Conservation (phyloP, 768 basidiomycete species). For the Kwoniella europaea region DNA sequence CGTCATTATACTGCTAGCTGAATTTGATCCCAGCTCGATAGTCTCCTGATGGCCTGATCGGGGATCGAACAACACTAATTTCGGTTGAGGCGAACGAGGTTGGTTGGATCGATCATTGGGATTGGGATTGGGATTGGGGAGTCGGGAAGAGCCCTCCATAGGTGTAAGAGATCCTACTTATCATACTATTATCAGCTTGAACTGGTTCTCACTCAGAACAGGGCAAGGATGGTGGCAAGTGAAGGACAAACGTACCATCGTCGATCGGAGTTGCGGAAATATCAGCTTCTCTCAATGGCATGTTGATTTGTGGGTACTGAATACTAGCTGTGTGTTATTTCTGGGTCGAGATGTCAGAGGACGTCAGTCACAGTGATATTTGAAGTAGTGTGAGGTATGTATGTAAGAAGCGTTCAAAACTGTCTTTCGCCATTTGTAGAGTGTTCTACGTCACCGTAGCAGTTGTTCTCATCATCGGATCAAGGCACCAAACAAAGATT, state of each 20-base stretch:
- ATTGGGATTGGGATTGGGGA: slow-evolving; percentile 8
- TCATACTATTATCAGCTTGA: neutral
- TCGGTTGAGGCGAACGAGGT: slow-evolving; percentile 21
- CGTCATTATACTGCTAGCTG: slow-evolving; percentile 25
- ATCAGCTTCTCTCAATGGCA: slow-evolving; percentile 27
- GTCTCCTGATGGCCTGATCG: slow-evolving; percentile 23
- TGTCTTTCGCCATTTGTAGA: neutral
- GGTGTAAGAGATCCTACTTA: slow-evolving; percentile 16
- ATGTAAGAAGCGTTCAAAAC: neutral
- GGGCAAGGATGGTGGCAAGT: slow-evolving; percentile 1
- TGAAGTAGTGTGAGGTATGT: too few species aligned
- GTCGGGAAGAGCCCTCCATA: slow-evolving; percentile 1
- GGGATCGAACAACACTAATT: slow-evolving; percentile 27
- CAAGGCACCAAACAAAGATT: neutral
- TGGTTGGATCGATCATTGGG: slow-evolving; percentile 12
- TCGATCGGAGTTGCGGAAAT: slow-evolving; percentile 24
- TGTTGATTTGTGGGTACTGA: neutral
- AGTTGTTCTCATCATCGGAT: slow-evolving; percentile 3
- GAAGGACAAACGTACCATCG: slow-evolving; percentile 16
- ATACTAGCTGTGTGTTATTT: neutral
- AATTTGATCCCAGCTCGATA: slow-evolving; percentile 23
- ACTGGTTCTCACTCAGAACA: too few species aligned
- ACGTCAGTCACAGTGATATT: too few species aligned
- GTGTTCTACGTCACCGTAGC: slow-evolving; percentile 1
- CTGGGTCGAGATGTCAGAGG: neutral